A percentile compares a stretch with the other conserved stretches of the same genome.
These are phyloP conservation scores for Boletus tomentosulus DNA, from an alignment of 768 basidiomycete genomes.

Conservation along the genomic window DNA sequence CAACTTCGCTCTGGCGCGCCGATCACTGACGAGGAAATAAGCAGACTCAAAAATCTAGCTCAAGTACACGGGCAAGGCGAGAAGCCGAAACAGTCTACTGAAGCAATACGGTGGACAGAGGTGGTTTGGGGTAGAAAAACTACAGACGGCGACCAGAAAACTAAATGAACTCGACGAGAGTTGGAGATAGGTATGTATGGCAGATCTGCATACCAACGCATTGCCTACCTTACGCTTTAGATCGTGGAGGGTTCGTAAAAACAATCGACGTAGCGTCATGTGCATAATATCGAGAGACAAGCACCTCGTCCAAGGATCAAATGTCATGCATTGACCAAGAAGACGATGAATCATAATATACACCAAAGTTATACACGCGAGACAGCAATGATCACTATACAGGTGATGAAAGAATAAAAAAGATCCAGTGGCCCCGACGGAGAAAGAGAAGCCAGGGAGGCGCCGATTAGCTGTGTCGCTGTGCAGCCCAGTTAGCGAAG, in stretches of 20 bases:
- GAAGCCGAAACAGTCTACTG: conserved; percentile 6
- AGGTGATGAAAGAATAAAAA: conserved; percentile 9
- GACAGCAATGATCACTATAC: not conserved
- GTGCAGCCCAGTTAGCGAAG: not conserved
- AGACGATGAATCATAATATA: not conserved
- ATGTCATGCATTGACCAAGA: not conserved
- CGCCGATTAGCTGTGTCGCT: not conserved
- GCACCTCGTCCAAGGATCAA: not conserved
- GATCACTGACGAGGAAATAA: conserved; percentile 49
- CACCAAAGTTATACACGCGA: conserved; percentile 3
- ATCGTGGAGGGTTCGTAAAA: not conserved
- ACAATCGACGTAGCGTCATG: not conserved
- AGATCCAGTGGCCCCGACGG: not conserved
- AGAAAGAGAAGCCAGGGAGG: not conserved
- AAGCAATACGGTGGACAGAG: conserved; percentile 45
- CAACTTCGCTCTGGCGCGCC: conserved; percentile 47
- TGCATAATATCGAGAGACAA: too few relatives aligned
- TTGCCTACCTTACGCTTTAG: not conserved
- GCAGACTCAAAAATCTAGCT: conserved; percentile 52
- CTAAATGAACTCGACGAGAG: conserved; percentile 38
- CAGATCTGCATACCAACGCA: not conserved
- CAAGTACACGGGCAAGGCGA: conserved; percentile 29
- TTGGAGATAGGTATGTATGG: conserved; percentile 34
- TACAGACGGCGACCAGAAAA: conserved; percentile 13
- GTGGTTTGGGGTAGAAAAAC: conserved; percentile 42